Evolutionary conservation across 2,329 filamentous ascomycete genomes (phyloP), one percentile per base, ranked within the genome.

Genomic region (Achaetomium macrosporum): DNA sequence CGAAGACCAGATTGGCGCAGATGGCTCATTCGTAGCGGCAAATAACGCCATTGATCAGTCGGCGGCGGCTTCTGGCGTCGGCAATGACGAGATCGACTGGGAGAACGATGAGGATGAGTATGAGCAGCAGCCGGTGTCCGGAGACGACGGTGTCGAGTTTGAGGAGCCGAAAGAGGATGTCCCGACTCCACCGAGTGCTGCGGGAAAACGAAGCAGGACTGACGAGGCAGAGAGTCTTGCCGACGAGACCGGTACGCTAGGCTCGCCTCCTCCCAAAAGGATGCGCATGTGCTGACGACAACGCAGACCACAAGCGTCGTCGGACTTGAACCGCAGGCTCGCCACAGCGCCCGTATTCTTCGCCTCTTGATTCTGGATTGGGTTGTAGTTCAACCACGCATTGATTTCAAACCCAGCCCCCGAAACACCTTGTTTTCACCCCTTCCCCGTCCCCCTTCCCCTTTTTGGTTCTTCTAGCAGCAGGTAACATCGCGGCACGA

Each of bases 1-100:
- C 39, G 64, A 65, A 30, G 58, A 64, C 11, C 33, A 55, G 10
- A 60, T 64, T 35, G 52, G 37, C 13, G 50, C 64, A 39, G 64
- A 62, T 20, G 57, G 61, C 31, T 50, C 62, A 29, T 64, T 65
- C 41, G 58, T 56, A 11, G 44, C 57, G 25, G 63, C 48, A 37
- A 41, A 43, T 13, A 45, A 47, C 16, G 36, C 31, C 16, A 16
- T 30, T 25, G 44, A 56, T n/a, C 46, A 48, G 13, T 40, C 47
- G 5, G 45, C 17, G 5, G 47, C 53, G n/a, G 30, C 17, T 31
- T 44, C 44, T 31, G 37, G 45, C 20, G 19, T 41, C 13, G 46
- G 61, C 3, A 54, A 54, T 25, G 63, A 69, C 47, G 68, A 70
- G 49, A 71, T 71, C 29, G 66, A 68, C 54, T 71, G 68, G 68